Evolutionary conservation across 805 yeast species (phyloP).

Genomic region (Cyberlindnera americana): DNA sequence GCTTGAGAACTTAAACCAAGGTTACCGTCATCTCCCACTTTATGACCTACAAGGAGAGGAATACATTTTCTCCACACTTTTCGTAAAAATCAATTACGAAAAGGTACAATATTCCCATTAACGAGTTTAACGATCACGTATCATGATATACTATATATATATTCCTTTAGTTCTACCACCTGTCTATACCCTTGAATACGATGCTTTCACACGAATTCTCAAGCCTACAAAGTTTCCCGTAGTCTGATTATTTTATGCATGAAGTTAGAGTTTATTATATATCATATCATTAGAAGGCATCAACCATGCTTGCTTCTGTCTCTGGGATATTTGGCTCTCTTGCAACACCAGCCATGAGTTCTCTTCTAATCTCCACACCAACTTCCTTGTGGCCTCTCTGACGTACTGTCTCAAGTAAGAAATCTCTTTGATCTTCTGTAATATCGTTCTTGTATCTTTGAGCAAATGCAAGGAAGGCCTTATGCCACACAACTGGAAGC

Average conservation of each 20-base stretch:
- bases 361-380: constrained; percentile 93
- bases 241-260: too few species aligned
- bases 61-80: constrained; percentile 54
- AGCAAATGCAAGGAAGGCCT: constrained; percentile 89
- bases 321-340: constrained; percentile 39
- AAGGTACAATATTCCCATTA: too few species aligned
- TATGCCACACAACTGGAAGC: constrained; percentile 96
- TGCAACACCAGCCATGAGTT: constrained; percentile 79
- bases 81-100: constrained; percentile 32
- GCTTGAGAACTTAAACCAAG: constrained; percentile 61
- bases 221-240: too few species aligned
- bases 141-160: too few species aligned
- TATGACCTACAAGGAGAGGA: constrained; percentile 81
- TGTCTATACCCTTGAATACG: too few species aligned
- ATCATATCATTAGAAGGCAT: constrained; percentile 23
- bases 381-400: constrained; percentile 85
- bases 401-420: constrained; percentile 84
- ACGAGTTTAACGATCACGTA: too few species aligned
- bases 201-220: too few species aligned
- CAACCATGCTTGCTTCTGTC: constrained; percentile 31
- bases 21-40: constrained; percentile 79
- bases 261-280: too few species aligned
- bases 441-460: constrained; percentile 96
- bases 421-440: constrained; percentile 97
- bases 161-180: too few species aligned